Conservation (phyloP, 2,329 filamentous ascomycete species). For the Geosmithia flava region DNA sequence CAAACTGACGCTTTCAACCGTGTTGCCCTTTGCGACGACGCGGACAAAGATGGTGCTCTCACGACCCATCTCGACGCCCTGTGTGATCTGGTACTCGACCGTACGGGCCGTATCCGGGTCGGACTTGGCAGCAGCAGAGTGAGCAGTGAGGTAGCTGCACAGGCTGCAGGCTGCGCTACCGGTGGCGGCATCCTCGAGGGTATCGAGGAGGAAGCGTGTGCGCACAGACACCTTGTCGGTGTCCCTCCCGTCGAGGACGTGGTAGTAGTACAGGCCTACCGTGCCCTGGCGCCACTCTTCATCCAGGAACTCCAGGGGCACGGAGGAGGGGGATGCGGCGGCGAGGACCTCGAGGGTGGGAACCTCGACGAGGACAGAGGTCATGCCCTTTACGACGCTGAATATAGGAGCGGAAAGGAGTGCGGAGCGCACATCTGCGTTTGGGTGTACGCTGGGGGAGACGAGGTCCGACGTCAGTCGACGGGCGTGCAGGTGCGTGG, state of each 20-base stretch:
- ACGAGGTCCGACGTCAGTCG: constrained; percentile 6
- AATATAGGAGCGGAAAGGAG: constrained; percentile 34
- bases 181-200: constrained; percentile 47
- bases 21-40: constrained; percentile 18
- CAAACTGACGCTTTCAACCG: constrained; percentile 17
- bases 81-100: constrained; percentile 39
- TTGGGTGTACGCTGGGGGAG: constrained; percentile 13
- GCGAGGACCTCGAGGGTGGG: constrained; percentile 43
- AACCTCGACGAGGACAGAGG: constrained; percentile 55
- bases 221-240: constrained; percentile 25
- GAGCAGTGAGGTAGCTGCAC: constrained; percentile 37
- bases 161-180: constrained; percentile 51
- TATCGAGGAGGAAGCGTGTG: constrained; percentile 45
- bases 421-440: constrained; percentile 16
- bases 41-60: constrained; percentile 38
- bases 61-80: constrained; percentile 58
- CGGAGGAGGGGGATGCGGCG: constrained; percentile 12
- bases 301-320: constrained; percentile 29
- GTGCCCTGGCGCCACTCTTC: constrained; percentile 42
- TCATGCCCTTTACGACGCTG: constrained; percentile 63
- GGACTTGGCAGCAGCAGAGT: constrained; percentile 8
- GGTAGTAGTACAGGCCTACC: constrained; percentile 47
- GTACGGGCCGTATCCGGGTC: constrained; percentile 11
- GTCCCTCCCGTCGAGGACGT: constrained; percentile 22
- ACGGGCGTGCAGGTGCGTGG: constrained; percentile 46